phyloP scores from a whole-genome alignment of 176 grass and related monocot genomes.

The Bromus sterilis region DNA sequence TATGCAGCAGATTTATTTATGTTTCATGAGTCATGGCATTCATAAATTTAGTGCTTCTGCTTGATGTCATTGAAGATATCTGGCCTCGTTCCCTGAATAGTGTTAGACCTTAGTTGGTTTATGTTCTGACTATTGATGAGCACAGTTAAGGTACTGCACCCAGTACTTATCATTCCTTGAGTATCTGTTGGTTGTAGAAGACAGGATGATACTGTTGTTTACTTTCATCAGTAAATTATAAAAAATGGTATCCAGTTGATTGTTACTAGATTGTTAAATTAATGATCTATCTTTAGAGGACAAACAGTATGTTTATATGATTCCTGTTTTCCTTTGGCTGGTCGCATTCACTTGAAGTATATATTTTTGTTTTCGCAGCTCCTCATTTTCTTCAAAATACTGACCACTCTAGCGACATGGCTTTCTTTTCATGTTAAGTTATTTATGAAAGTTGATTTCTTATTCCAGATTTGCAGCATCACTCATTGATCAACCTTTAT shows the following conservation, averaged over 20 bases:
- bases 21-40: background rate
- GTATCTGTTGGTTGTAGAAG: background rate
- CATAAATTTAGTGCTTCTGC: background rate
- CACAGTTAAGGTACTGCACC: background rate
- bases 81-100: background rate
- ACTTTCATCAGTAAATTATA: background rate
- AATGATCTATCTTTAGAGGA: slow-evolving; percentile 1
- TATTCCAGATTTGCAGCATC: slow-evolving; percentile 69
- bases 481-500: slow-evolving; percentile 59
- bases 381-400: background rate
- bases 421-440: slow-evolving; percentile 9
- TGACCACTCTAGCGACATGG: background rate
- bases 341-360: background rate
- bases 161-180: background rate
- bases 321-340: background rate
- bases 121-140: background rate
- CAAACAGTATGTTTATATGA: background rate
- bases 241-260: background rate
- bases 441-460: slow-evolving; percentile 17
- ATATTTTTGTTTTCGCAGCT: background rate
- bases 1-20: background rate
- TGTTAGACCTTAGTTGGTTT: background rate
- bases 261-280: background rate
- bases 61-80: background rate
- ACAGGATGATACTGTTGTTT: background rate